phyloP scores from a whole-genome alignment of 306 rosid species.

The Rosa lucieae region DNA sequence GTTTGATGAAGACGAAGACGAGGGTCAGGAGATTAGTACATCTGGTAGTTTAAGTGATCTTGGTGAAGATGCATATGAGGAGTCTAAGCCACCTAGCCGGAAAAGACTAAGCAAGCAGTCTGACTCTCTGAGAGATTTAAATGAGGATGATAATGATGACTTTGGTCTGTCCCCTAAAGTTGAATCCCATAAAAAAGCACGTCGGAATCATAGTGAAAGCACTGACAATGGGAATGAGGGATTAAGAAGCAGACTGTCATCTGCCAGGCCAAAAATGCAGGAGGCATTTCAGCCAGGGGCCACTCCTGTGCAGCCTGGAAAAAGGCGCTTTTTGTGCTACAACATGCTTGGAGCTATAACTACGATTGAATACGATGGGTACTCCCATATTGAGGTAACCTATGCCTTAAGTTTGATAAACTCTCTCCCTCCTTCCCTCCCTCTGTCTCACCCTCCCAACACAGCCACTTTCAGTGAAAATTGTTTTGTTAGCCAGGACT shows the following conservation, averaged over 20 bases:
- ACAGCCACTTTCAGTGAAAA: not conserved
- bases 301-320: slow-evolving; percentile 78
- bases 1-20: slow-evolving; percentile 73
- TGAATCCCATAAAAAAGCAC: slow-evolving; percentile 61
- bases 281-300: slow-evolving; percentile 92
- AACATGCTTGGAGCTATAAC: slow-evolving; percentile 93
- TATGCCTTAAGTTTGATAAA: slow-evolving; percentile 9
- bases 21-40: slow-evolving; percentile 56
- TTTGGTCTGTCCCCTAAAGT: slow-evolving; percentile 43
- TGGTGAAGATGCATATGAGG: slow-evolving; percentile 68
- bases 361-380: slow-evolving; percentile 76
- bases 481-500: not conserved
- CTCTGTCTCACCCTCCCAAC: slow-evolving; percentile 2
- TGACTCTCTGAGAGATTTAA: slow-evolving; percentile 40
- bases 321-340: slow-evolving; percentile 86
- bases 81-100: slow-evolving; percentile 61
- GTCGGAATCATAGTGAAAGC: slow-evolving; percentile 40
- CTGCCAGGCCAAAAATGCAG: slow-evolving; percentile 59
- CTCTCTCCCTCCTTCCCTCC: not conserved
- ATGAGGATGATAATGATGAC: slow-evolving; percentile 52
- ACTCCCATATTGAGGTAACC: slow-evolving; percentile 86
- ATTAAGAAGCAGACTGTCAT: slow-evolving; percentile 34
- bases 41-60: slow-evolving; percentile 72
- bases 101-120: slow-evolving; percentile 68
- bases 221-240: slow-evolving; percentile 42